Evolutionary conservation across 352 stramenopile genomes (phyloP), one percentile per base, ranked within the genome.

Genomic region (Paralagenidium karlingii): DNA sequence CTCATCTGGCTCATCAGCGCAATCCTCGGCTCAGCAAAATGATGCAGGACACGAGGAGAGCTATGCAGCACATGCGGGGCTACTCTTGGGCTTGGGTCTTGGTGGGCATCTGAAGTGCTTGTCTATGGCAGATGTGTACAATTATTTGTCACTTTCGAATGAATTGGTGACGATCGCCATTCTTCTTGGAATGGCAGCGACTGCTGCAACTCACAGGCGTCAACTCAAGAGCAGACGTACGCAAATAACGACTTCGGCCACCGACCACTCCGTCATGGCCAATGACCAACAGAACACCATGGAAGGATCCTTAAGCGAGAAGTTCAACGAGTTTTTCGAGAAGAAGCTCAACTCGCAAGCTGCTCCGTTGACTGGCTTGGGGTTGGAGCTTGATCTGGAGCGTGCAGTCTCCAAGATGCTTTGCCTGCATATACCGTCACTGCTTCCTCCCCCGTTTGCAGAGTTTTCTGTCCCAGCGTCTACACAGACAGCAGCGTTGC

Each of bases 91-190:
- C 16, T 82, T 99, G 20, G 96, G 95, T 5, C 56, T 95, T 15
- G 78, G 90, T 15, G 90, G 94, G 3, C 94, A 99, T 60, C 63
- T 99, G 9, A 86, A 85, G 40, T 83, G 81, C 36, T 63, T 99
- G 15, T 94, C 91, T 8, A 96, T 97, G 80, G 94, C 91, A 12
- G 94, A 99, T 60, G 87, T 98, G n/a, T 98, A 97, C 70, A 96
- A 98, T 40, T 98, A 98, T 59, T 53, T 99, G 15, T 97, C 89
- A 10, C 66, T 97, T 24, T 95, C 90, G 27, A 95, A 96, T 43
- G 94, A 98, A 31, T 95, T 94, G 34, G 96, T 96, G 11, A 98
- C 92, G 5, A 86, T 98, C 18, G 93, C 89, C 6, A 82, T 98
- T 29, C 76, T 99, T 38, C 73, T 99, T 2, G 96, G 95, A 8